Evolutionary conservation across 2,329 filamentous ascomycete genomes (phyloP).

Genomic region (Cytospora mali): DNA sequence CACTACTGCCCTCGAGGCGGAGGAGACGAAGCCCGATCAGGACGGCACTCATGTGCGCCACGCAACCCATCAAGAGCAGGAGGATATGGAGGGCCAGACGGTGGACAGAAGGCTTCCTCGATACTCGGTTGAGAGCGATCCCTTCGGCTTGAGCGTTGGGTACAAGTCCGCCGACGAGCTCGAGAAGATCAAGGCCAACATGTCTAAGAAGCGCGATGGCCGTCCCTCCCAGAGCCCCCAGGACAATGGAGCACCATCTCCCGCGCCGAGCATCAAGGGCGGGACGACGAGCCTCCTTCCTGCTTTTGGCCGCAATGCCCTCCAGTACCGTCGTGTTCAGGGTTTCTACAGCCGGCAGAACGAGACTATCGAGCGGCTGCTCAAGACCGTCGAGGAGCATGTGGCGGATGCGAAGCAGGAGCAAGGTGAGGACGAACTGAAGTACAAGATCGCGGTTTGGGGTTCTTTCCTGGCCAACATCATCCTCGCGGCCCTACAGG

Average conservation of each 20-base stretch:
- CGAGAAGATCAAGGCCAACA: conserved; percentile 76
- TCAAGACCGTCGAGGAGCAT: conserved; percentile 94
- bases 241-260: conserved; percentile 25
- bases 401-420: conserved; percentile 78
- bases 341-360: conserved; percentile 91
- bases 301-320: conserved; percentile 37
- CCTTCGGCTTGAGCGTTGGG: conserved; percentile 74
- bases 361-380: conserved; percentile 85
- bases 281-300: conserved; percentile 36
- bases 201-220: conserved; percentile 71
- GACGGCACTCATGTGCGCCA: conserved; percentile 47
- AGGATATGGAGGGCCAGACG: conserved; percentile 54
- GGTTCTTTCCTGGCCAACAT: conserved; percentile 80
- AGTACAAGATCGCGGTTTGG: conserved; percentile 67
- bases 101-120: conserved; percentile 52
- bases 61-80: conserved; percentile 35
- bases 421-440: conserved; percentile 78
- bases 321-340: conserved; percentile 53
- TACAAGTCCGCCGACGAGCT: conserved; percentile 81
- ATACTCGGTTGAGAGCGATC: conserved; percentile 70
- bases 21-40: conserved; percentile 38
- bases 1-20: conserved; percentile 48
- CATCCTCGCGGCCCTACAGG: conserved; percentile 74
- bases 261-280: conserved; percentile 20
- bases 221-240: conserved; percentile 33